A percentile compares a stretch with the other conserved stretches of the same genome.
phyloP scores from a whole-genome alignment of 2,329 filamentous ascomycete genomes.

The Dactylellina parvicollis region DNA sequence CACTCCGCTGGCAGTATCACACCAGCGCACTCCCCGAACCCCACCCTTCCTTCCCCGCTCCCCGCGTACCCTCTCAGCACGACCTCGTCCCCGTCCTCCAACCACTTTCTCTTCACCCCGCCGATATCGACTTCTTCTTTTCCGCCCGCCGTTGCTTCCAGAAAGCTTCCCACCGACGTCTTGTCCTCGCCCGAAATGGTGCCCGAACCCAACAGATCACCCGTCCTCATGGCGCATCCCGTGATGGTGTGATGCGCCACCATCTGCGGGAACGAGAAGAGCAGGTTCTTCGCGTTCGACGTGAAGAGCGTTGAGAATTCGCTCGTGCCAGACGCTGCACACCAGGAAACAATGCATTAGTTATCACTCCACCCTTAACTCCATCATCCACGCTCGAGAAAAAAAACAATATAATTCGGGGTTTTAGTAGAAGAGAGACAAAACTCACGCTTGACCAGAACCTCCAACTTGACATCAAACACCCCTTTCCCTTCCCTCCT shows the following conservation, averaged over 20 bases:
- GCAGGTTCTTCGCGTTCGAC: conserved; percentile 69
- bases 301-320: conserved; percentile 29
- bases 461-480: conserved; percentile 75
- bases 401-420: background rate
- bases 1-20: conserved; percentile 66
- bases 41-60: conserved; percentile 73
- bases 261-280: conserved; percentile 88
- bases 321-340: conserved; percentile 62
- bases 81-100: conserved; percentile 78
- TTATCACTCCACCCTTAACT: background rate
- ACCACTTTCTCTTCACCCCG: conserved; percentile 70
- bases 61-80: conserved; percentile 72
- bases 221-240: conserved; percentile 77
- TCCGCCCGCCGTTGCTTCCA: conserved; percentile 77
- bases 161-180: conserved; percentile 72
- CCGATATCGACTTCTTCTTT: conserved; percentile 70
- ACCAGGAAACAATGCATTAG: background rate
- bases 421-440: conserved; percentile 27
- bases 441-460: conserved; percentile 70
- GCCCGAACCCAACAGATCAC: conserved; percentile 80
- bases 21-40: conserved; percentile 78
- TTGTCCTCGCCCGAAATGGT: conserved; percentile 75
- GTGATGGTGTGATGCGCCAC: conserved; percentile 80
- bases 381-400: background rate
- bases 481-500: conserved; percentile 66